Conservation (phyloP, 352 stramenopile species). For the Pythium aphanidermatum region DNA sequence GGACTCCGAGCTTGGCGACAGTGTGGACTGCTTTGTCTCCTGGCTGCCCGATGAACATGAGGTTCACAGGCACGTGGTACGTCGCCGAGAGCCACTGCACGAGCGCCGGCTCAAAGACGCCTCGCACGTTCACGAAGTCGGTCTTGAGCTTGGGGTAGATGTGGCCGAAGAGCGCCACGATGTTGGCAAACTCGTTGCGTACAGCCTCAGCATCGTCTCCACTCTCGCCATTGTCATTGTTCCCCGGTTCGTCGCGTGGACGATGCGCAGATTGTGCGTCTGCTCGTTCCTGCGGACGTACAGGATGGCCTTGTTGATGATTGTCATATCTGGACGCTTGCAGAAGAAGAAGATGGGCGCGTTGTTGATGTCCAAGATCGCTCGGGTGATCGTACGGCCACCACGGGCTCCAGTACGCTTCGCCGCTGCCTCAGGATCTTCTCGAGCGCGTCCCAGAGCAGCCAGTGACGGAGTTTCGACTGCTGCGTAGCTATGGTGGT, state of each 20-base stretch:
- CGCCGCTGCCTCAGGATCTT: no score
- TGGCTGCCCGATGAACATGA: conserved; percentile 90
- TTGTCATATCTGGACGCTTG: conserved; percentile 82
- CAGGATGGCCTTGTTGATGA: conserved; percentile 89
- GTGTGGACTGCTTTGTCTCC: no score
- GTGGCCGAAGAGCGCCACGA: conserved; percentile 78
- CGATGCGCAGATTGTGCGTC: conserved; percentile 83
- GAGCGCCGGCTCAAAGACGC: conserved; percentile 59
- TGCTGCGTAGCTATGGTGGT: background rate
- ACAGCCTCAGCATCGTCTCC: conserved; percentile 20
- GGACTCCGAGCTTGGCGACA: conserved; percentile 58
- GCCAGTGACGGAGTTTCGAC: background rate
- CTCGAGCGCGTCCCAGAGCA: conserved; percentile 2
- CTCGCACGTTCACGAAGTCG: conserved; percentile 76
- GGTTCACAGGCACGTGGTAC: conserved; percentile 73
- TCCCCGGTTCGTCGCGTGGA: conserved; percentile 70
- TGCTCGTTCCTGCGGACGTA: conserved; percentile 89
- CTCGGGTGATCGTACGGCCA: conserved; percentile 58
- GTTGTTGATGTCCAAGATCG: conserved; percentile 69
- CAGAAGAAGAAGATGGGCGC: conserved; percentile 88
- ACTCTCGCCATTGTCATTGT: no score
- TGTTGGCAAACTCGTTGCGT: conserved; percentile 25
- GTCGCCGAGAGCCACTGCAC: conserved; percentile 77
- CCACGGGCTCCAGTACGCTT: conserved; percentile 37
- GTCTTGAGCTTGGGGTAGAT: conserved; percentile 91